phyloP scores from a whole-genome alignment of 176 grass and related monocot species.

The Alloteropsis semialata region DNA sequence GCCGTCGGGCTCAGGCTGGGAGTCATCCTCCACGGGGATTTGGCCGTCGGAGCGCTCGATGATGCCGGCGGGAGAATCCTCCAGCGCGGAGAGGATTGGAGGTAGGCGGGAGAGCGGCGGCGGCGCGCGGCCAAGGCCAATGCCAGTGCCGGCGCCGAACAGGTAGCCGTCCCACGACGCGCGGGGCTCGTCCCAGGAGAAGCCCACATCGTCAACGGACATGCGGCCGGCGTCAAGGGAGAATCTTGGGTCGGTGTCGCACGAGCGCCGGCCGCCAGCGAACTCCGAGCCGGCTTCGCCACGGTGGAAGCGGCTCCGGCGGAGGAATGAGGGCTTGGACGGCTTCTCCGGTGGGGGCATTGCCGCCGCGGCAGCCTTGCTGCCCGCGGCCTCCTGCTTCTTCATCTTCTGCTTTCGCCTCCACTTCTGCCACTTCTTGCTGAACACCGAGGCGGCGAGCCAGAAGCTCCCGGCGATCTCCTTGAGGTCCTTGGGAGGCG shows the following conservation, averaged over 20 bases:
- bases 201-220: slow-evolving; percentile 75
- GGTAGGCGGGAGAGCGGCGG: slow-evolving; percentile 51
- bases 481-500: slow-evolving; percentile 72
- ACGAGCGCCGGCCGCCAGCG: slow-evolving; percentile 69
- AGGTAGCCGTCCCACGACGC: slow-evolving; percentile 99
- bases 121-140: slow-evolving; percentile 31
- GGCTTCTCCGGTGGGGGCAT: slow-evolving; percentile 40
- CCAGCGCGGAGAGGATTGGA: slow-evolving; percentile 84
- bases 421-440: slow-evolving; percentile 99
- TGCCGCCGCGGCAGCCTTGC: slow-evolving; percentile 46
- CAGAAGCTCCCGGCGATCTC: slow-evolving; percentile 96
- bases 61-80: slow-evolving; percentile 58
- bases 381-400: slow-evolving; percentile 59
- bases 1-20: slow-evolving; percentile 33
- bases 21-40: slow-evolving; percentile 79
- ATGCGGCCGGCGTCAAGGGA: slow-evolving; percentile 80
- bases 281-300: slow-evolving; percentile 36
- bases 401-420: slow-evolving; percentile 88
- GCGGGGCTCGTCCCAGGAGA: slow-evolving; percentile 83
- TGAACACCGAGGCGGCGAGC: slow-evolving; percentile 95
- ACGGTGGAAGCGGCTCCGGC: slow-evolving; percentile 25
- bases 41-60: slow-evolving; percentile 78
- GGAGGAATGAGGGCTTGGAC: slow-evolving; percentile 46
- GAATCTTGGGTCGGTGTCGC: slow-evolving; percentile 93
- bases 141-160: slow-evolving; percentile 52